Percentiles rank a stretch among this genome's conserved stretches.
Conservation (phyloP, 2,329 filamentous ascomycete genomes). For the Pseudogymnoascus sp. region DNA sequence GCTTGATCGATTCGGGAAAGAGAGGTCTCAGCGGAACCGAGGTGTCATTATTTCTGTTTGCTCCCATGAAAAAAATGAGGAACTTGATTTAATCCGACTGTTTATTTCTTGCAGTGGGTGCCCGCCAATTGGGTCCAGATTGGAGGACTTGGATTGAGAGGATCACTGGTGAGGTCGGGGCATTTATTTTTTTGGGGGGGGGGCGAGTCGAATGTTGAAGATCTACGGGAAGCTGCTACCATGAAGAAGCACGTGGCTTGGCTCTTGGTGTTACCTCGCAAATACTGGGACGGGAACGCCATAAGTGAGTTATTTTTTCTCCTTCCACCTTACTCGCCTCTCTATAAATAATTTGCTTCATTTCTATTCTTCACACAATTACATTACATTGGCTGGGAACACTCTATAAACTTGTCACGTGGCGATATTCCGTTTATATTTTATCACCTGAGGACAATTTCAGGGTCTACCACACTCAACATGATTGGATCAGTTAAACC, state of each 20-base stretch:
- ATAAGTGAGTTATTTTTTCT: not conserved
- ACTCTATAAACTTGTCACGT: not conserved
- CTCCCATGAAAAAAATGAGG: not conserved
- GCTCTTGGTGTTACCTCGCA: not conserved
- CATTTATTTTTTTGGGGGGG: not conserved
- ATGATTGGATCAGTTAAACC: not conserved
- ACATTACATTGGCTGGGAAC: not conserved
- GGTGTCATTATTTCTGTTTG: not conserved
- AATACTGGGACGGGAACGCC: not conserved
- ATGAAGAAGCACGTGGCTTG: not conserved
- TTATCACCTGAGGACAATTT: not conserved
- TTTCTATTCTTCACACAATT: not conserved
- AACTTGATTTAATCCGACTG: not conserved
- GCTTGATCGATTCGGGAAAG: not conserved
- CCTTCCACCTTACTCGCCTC: not conserved
- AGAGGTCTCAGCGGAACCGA: not conserved
- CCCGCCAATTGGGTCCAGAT: not conserved
- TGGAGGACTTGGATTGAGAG: not conserved
- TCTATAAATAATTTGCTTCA: not conserved
- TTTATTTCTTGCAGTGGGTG: not conserved
- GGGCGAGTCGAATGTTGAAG: not conserved
- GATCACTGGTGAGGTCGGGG: not conserved
- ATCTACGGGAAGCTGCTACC: constrained; percentile 1
- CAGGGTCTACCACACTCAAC: not conserved
- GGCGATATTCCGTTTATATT: not conserved